These are phyloP conservation scores for Corymbia maculata DNA, from an alignment of 345 rosid genomes.

Conservation along the genomic window DNA sequence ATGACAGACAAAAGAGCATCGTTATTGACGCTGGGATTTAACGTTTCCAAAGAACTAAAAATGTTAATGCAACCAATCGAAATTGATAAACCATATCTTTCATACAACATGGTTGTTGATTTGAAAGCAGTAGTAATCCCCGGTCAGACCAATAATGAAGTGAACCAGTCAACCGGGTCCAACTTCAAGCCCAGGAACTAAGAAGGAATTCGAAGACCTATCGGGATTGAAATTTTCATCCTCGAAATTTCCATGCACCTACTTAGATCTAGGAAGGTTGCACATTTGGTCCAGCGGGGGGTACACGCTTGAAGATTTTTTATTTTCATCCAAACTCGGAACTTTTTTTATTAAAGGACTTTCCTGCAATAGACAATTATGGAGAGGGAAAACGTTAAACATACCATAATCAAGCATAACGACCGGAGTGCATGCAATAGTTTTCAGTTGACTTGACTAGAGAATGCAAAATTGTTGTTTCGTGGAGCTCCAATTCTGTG, in stretches of 20 bases:
- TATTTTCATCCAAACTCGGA: not conserved
- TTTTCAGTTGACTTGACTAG: too few species aligned
- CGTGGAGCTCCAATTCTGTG: not conserved
- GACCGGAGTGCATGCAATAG: not conserved
- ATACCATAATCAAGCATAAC: fast-evolving
- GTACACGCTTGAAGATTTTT: not conserved
- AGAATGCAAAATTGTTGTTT: not conserved
- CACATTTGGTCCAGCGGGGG: not conserved
- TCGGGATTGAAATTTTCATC: not conserved
- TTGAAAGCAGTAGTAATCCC: fast-evolving
- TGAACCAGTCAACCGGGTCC: not conserved
- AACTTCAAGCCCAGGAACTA: not conserved
- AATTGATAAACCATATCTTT: not conserved
- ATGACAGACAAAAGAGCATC: not conserved
- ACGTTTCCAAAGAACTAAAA: fast-evolving
- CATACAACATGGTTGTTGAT: not conserved
- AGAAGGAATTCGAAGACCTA: not conserved
- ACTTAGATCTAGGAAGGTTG: not conserved
- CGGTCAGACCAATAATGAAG: fast-evolving
- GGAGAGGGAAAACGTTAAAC: too few species aligned
- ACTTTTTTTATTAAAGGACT: fast-evolving
- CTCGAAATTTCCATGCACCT: not conserved
- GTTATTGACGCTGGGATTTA: not conserved
- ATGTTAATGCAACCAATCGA: not conserved
- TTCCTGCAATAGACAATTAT: too few species aligned